phyloP scores from a whole-genome alignment of 257 asterid species.

The Phtheirospermum japonicum region DNA sequence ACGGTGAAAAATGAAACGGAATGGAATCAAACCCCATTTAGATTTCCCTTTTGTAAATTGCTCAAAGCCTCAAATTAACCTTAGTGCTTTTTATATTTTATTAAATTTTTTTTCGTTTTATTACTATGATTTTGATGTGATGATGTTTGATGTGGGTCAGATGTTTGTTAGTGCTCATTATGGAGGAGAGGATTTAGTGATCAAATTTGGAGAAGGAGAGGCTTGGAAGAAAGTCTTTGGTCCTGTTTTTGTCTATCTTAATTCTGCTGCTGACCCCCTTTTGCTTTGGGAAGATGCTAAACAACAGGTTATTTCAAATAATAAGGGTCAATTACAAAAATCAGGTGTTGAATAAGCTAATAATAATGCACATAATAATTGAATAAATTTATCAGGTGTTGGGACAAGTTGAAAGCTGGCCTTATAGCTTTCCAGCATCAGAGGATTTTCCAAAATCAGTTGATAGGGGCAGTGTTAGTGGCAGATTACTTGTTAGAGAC shows the following conservation, averaged over 20 bases:
- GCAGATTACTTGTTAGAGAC: constrained; percentile 59
- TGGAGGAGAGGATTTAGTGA: constrained; percentile 65
- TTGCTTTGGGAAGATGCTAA: constrained; percentile 74
- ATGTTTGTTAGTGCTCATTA: constrained; percentile 78
- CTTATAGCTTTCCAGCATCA: constrained; percentile 71
- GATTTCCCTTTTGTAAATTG: no score
- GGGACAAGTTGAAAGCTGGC: constrained; percentile 66
- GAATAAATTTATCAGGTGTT: constrained; percentile 41
- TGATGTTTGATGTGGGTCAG: constrained; percentile 31
- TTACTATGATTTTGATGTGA: no score
- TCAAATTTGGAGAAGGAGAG: constrained; percentile 64
- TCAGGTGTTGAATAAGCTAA: no score
- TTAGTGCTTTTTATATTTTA: no score
- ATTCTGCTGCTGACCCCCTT: constrained; percentile 45
- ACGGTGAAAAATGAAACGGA: no score
- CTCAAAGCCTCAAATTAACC: no score
- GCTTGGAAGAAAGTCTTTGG: constrained; percentile 86
- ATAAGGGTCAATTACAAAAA: no score
- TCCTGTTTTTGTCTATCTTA: constrained; percentile 74
- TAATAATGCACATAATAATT: no score
- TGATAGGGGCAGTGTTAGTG: constrained; percentile 52
- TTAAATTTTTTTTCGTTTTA: no score
- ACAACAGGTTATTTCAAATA: no score
- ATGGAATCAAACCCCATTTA: no score
- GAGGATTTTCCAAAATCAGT: constrained; percentile 53